Percentiles rank a stretch among this genome's conserved stretches.
phyloP scores from a whole-genome alignment of 1,139 yeast genomes.

The Hansenula lynferdii region DNA sequence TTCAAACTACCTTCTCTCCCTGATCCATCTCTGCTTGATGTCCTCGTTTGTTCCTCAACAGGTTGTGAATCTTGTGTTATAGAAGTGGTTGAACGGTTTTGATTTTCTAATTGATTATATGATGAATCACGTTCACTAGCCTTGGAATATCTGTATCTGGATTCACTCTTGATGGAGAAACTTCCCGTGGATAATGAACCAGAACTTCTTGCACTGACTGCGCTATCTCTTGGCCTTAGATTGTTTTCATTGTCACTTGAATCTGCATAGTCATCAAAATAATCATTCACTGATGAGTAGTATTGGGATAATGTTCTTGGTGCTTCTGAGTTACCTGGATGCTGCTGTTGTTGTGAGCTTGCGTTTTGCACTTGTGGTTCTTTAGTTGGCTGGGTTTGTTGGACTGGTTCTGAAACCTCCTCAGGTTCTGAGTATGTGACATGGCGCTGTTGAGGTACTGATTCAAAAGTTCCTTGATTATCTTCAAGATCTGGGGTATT shows the following conservation, averaged over 20 bases:
- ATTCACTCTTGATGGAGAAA: slow-evolving; percentile 19
- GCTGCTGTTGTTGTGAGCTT: no score
- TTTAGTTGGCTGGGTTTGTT: no score
- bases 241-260: slow-evolving; percentile 5
- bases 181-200: slow-evolving; percentile 25
- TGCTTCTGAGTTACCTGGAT: not conserved
- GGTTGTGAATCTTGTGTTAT: slow-evolving; percentile 13
- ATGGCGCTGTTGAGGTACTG: not conserved
- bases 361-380: not conserved
- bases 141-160: slow-evolving; percentile 18
- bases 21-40: not conserved
- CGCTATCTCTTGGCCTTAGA: not conserved
- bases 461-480: not conserved
- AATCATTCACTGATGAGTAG: slow-evolving; percentile 20
- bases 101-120: not conserved
- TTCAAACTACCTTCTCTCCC: slow-evolving; percentile 7
- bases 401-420: no score
- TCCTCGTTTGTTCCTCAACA: not conserved
- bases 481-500: slow-evolving; percentile 15
- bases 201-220: slow-evolving; percentile 24
- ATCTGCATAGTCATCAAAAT: slow-evolving; percentile 22
- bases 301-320: slow-evolving; percentile 14
- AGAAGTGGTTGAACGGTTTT: slow-evolving; percentile 13
- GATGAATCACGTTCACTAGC: slow-evolving; percentile 14
- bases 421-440: no score